phyloP scores from a whole-genome alignment of 371 early-diverging fungal species.

The Syncephalastrum monosporum region DNA sequence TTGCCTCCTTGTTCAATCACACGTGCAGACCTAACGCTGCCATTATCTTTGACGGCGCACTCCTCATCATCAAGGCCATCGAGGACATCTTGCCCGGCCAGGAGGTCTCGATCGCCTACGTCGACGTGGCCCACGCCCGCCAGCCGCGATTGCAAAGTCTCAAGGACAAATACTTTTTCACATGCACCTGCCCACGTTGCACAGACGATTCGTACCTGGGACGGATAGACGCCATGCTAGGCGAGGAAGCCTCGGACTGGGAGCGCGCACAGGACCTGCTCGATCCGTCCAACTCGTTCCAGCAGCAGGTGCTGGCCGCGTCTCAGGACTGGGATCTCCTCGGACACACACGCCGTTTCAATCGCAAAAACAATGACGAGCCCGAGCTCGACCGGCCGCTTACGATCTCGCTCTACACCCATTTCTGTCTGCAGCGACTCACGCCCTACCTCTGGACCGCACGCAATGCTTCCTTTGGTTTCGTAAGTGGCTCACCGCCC shows the following conservation, averaged over 20 bases:
- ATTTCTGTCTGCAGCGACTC: conserved; percentile 27
- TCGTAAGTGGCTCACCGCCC: conserved; percentile 7
- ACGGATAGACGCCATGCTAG: conserved; percentile 33
- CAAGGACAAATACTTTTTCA: conserved; percentile 71
- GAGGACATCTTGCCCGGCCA: conserved; percentile 61
- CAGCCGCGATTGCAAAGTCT: conserved; percentile 54
- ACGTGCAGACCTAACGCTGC: conserved; percentile 82
- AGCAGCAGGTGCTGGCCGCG: conserved; percentile 14
- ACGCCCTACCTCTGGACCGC: conserved; percentile 35
- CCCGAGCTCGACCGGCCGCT: conserved; percentile 25
- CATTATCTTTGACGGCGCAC: conserved; percentile 55
- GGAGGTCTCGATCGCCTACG: conserved; percentile 79
- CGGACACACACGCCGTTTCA: conserved; percentile 25
- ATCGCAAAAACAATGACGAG: conserved; percentile 23
- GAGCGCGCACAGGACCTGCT: conserved; percentile 30
- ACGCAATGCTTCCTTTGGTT: conserved; percentile 16
- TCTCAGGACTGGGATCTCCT: conserved; percentile 36
- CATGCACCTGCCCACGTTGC: conserved; percentile 75
- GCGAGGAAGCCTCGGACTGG: conserved; percentile 39
- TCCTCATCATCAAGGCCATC: conserved; percentile 61
- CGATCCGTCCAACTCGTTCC: conserved; percentile 1
- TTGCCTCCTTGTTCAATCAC: conserved; percentile 84
- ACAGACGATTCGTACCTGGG: conserved; percentile 24
- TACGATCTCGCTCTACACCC: conserved; percentile 24
- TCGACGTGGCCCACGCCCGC: conserved; percentile 68